Conservation (phyloP, 495 filamentous ascomycete genomes). For the Lasiosphaeria ovina region DNA sequence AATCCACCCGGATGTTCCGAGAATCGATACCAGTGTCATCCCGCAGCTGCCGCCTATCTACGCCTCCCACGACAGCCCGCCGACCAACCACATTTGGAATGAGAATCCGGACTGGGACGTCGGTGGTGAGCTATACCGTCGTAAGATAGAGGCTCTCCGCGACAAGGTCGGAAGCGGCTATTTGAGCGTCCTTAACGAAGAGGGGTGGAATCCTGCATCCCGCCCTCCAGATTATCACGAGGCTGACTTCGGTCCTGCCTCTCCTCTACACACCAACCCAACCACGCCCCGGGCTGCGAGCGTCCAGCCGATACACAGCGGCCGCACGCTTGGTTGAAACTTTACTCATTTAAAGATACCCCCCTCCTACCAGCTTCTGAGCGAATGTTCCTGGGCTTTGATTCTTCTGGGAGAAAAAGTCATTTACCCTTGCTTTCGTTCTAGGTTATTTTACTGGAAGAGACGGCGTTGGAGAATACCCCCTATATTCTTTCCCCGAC, state of each 20-base stretch:
- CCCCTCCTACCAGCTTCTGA: conserved; percentile 14
- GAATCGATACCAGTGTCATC: conserved; percentile 44
- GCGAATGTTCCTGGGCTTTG: conserved; percentile 15
- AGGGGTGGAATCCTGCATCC: conserved; percentile 53
- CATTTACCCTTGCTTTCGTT: conserved; percentile 11
- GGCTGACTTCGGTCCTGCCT: conserved; percentile 40
- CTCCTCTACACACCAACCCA: conserved; percentile 41
- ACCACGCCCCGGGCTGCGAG: conserved; percentile 45
- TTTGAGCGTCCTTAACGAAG: conserved; percentile 80
- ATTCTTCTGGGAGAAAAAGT: not conserved
- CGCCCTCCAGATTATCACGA: conserved; percentile 35
- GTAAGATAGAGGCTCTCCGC: conserved; percentile 80
- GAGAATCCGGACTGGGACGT: conserved; percentile 61
- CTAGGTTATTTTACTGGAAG: conserved; percentile 17
- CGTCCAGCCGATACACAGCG: conserved; percentile 51
- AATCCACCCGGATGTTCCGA: conserved; percentile 41
- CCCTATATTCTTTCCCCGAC: conserved; percentile 8
- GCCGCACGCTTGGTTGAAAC: conserved; percentile 46
- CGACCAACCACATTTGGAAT: conserved; percentile 39
- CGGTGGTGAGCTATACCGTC: conserved; percentile 74
- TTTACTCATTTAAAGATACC: conserved; percentile 21
- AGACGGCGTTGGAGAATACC: conserved; percentile 18
- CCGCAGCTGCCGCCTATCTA: conserved; percentile 42
- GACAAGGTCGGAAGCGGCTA: conserved; percentile 82
- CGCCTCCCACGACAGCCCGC: conserved; percentile 35